Percentiles rank a stretch among this genome's conserved stretches.
phyloP scores from a whole-genome alignment of 2,329 filamentous ascomycete species.

The Sporothrix brasiliensis region DNA sequence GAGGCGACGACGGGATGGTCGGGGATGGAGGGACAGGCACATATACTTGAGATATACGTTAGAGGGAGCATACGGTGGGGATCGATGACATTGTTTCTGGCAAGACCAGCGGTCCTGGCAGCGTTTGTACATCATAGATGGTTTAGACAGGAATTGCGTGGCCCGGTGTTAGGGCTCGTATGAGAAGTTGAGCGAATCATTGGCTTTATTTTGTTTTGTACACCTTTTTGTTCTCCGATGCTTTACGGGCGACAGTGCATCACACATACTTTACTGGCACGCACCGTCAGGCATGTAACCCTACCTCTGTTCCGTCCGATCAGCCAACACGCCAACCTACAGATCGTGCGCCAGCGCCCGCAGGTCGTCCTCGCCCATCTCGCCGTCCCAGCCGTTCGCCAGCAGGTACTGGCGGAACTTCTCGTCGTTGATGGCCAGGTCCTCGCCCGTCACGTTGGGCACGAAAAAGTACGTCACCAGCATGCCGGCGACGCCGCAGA shows the following conservation, averaged over 20 bases:
- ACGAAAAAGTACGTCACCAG: conserved; percentile 34
- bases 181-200: no score
- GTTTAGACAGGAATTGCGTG: neutral
- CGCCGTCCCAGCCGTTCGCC: conserved; percentile 33
- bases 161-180: neutral
- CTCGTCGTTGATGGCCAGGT: conserved; percentile 32
- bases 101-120: no score
- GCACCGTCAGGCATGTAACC: no score
- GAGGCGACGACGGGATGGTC: neutral
- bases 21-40: neutral
- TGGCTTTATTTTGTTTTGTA: no score
- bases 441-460: conserved; percentile 31
- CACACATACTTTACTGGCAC: no score
- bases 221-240: no score
- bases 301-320: neutral
- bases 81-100: no score
- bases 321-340: no score
- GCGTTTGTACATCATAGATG: neutral
- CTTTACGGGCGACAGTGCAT: neutral
- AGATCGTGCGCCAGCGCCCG: conserved; percentile 26
- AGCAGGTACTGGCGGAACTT: conserved; percentile 33
- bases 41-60: no score
- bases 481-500: conserved; percentile 34
- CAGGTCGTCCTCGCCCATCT: conserved; percentile 35
- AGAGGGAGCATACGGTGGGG: no score